Evolutionary conservation across 257 asterid species (phyloP), one percentile per base, ranked within the genome.

Genomic region (Capsicum pubescens): DNA sequence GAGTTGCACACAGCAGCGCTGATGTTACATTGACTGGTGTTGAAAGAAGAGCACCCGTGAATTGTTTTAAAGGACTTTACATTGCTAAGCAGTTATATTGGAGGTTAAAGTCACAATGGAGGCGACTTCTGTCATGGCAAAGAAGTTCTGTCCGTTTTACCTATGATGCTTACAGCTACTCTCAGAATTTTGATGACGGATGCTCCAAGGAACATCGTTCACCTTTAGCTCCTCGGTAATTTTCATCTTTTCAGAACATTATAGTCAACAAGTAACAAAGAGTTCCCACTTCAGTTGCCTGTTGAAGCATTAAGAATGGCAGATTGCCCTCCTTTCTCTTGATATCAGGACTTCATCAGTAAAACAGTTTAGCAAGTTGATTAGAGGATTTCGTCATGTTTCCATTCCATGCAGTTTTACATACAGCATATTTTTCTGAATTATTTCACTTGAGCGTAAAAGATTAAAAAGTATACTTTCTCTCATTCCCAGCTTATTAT

Each of bases 151-250:
- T 55, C 82, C 68, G 88, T 70, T 90, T 84, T 86, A 90, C 78
- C 81, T 92, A 92, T 35, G 94, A 91, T 68, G 88, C 92, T 57
- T 84, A 83, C 52, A 92, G 94, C 81, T 92, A 92, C 85, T 87
- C 87, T 69, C 89, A 85, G 81, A 92, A 91, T 89, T 92, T 91
- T 60, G 95, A 92, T 68, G 90, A 90, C 52, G 95, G 93, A 48
- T 79, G 86, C 36, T 85, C 78, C 15, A 80, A 84, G 59, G 91
- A 89, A 35, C 87, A 80, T 68, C 85, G 82, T 19, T 89, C 91
- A 16, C 93, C 93, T 69, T 86, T 88, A 67, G 92, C 87, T 87
- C 95, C 92, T 77, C 52, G 1, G 32, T 77, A 77, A 77, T 54
- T 77, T 77, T 32, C 10, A 32, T 77, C 19, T 77, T 21, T 26